Conservation (phyloP, 2,329 filamentous ascomycete species). For the Penicillium sclerotiorum region DNA sequence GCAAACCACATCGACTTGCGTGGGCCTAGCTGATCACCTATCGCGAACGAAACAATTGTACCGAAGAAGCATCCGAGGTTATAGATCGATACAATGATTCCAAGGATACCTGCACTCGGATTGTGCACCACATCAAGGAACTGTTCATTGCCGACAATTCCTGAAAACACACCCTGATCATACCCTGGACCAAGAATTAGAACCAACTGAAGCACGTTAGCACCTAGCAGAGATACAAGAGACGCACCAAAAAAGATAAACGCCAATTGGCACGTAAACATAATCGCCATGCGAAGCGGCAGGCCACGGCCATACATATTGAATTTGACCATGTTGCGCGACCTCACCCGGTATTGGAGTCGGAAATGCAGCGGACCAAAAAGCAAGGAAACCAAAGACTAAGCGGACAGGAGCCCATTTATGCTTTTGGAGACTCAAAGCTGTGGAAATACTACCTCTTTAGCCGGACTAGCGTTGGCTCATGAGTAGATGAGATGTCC, state of each 20-base stretch:
- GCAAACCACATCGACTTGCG: conserved; percentile 38
- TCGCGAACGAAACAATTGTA: conserved; percentile 36
- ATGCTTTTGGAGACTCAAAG: not conserved
- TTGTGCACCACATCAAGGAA: conserved; percentile 46
- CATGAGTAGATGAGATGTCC: too few species aligned
- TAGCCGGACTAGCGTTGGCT: too few species aligned
- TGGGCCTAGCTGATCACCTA: conserved; percentile 35
- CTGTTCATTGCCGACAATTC: conserved; percentile 51
- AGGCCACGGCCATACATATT: conserved; percentile 28
- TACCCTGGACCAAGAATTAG: too few species aligned
- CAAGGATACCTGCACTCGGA: conserved; percentile 41
- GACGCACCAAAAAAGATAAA: conserved; percentile 30
- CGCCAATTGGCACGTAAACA: conserved; percentile 23
- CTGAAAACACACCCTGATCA: conserved; percentile 54
- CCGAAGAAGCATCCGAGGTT: conserved; percentile 47
- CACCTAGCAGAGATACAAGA: not conserved
- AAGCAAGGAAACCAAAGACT: not conserved
- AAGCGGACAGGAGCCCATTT: not conserved
- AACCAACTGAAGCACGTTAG: not conserved
- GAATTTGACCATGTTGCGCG: conserved; percentile 23
- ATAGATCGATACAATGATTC: conserved; percentile 49
- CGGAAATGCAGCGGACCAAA: too few species aligned
- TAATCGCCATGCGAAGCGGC: conserved; percentile 23
- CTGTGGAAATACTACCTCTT: conserved; percentile 4
- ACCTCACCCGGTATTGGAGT: too few species aligned